Conservation (phyloP, 805 yeast species). For the Candida maris region DNA sequence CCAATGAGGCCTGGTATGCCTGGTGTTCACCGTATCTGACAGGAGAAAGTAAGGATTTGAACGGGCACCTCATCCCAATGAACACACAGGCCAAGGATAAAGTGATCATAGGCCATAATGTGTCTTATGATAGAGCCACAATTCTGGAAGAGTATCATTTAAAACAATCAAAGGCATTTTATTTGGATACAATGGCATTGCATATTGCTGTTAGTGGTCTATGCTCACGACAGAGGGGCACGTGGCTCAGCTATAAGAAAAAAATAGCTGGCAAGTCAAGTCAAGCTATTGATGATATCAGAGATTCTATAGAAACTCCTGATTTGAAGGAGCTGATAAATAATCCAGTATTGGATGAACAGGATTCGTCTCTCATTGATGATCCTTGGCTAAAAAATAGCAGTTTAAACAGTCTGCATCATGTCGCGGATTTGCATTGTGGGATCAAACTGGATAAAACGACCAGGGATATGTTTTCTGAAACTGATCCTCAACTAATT, state of each 20-base stretch:
- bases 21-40: slow-evolving; percentile 91
- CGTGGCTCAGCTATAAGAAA: slow-evolving; percentile 61
- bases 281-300: slow-evolving; percentile 15
- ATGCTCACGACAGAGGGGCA: slow-evolving; percentile 85
- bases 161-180: slow-evolving; percentile 66
- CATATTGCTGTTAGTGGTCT: slow-evolving; percentile 90
- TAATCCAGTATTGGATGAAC: slow-evolving; percentile 29
- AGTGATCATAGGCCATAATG: slow-evolving; percentile 83
- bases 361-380: slow-evolving; percentile 35
- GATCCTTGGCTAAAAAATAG: slow-evolving; percentile 87
- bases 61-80: slow-evolving; percentile 72
- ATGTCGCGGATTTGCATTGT: slow-evolving; percentile 79
- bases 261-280: slow-evolving; percentile 29
- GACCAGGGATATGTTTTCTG: slow-evolving; percentile 60
- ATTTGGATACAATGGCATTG: slow-evolving; percentile 85
- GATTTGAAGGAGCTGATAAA: slow-evolving; percentile 27
- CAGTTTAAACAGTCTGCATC: slow-evolving; percentile 72
- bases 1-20: slow-evolving; percentile 80
- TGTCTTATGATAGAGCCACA: slow-evolving; percentile 87
- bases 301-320: slow-evolving; percentile 20
- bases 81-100: slow-evolving; percentile 47
- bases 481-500: slow-evolving; percentile 51
- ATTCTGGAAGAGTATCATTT: slow-evolving; percentile 79
- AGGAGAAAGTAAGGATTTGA: slow-evolving; percentile 43
- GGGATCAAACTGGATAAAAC: slow-evolving; percentile 62